Conservation (phyloP, 1,284 basidiomycete genomes). For the Phylloboletellus chloephorus region DNA sequence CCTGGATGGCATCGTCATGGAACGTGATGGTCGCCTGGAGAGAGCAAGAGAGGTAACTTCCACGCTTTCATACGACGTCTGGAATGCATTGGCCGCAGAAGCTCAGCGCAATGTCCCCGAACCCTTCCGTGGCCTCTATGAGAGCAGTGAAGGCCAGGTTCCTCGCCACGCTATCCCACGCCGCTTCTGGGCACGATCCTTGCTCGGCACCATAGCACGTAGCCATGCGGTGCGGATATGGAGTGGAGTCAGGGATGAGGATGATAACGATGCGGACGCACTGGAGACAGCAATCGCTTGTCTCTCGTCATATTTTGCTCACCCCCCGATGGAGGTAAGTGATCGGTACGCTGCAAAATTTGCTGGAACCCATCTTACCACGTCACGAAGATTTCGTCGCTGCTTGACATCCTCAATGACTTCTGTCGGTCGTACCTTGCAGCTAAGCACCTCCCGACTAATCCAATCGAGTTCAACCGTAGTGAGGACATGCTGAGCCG, state of each 20-base stretch:
- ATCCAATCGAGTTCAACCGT: conserved; percentile 26
- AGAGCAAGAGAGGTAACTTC: conserved; percentile 35
- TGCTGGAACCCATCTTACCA: not conserved
- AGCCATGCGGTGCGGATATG: conserved; percentile 41
- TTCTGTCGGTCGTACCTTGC: conserved; percentile 39
- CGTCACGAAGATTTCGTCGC: conserved; percentile 31
- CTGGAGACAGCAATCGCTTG: conserved; percentile 48
- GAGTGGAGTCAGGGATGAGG: conserved; percentile 27
- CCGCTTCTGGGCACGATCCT: conserved; percentile 49
- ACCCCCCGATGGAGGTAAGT: conserved; percentile 41
- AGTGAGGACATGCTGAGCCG: conserved; percentile 19
- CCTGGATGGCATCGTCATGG: conserved; percentile 38
- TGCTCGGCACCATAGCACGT: conserved; percentile 43
- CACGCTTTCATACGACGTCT: conserved; percentile 44
- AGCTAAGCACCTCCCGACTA: conserved; percentile 20
- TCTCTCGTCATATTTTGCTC: conserved; percentile 53
- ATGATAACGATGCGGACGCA: conserved; percentile 21
- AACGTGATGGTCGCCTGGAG: conserved; percentile 33
- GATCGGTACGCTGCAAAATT: not conserved
- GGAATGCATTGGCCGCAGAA: conserved; percentile 46
- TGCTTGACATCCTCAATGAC: conserved; percentile 39
- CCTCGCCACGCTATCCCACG: conserved; percentile 40
- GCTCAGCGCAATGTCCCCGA: conserved; percentile 33
- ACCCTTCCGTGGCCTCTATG: conserved; percentile 24
- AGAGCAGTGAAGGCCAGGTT: conserved; percentile 12